Conservation (phyloP, 1,284 basidiomycete genomes). For the Boletus calvinii region DNA sequence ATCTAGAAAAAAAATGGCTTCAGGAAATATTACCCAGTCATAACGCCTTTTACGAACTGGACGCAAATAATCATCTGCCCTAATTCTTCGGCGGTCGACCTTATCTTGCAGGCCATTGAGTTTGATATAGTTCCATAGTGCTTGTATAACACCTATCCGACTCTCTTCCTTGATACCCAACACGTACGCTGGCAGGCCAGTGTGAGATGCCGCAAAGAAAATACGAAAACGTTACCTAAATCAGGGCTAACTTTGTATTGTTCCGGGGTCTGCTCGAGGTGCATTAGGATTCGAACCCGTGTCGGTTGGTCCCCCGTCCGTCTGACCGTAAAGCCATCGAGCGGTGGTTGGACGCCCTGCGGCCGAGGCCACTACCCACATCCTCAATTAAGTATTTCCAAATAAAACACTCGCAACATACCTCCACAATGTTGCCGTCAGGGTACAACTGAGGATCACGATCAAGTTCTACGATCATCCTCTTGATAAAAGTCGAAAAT, state of each 20-base stretch:
- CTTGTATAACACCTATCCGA: constrained; percentile 77
- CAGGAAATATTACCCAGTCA: neutral
- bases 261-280: constrained; percentile 85
- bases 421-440: constrained; percentile 80
- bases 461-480: constrained; percentile 85
- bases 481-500: constrained; percentile 85
- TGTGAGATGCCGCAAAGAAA: constrained; percentile 12
- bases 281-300: constrained; percentile 76
- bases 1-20: constrained; percentile 44
- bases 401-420: constrained; percentile 27
- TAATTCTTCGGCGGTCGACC: constrained; percentile 78
- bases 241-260: constrained; percentile 82
- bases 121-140: constrained; percentile 94
- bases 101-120: constrained; percentile 87
- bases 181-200: constrained; percentile 47
- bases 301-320: constrained; percentile 80
- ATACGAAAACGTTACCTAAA: constrained; percentile 48
- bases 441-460: constrained; percentile 82
- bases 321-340: constrained; percentile 89
- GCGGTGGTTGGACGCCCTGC: constrained; percentile 51
- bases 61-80: constrained; percentile 71
- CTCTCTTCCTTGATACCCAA: constrained; percentile 87
- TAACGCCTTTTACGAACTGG: constrained; percentile 43
- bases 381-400: neutral
- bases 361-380: constrained; percentile 67